phyloP scores from a whole-genome alignment of 345 rosid species.

The Pistacia atlantica region DNA sequence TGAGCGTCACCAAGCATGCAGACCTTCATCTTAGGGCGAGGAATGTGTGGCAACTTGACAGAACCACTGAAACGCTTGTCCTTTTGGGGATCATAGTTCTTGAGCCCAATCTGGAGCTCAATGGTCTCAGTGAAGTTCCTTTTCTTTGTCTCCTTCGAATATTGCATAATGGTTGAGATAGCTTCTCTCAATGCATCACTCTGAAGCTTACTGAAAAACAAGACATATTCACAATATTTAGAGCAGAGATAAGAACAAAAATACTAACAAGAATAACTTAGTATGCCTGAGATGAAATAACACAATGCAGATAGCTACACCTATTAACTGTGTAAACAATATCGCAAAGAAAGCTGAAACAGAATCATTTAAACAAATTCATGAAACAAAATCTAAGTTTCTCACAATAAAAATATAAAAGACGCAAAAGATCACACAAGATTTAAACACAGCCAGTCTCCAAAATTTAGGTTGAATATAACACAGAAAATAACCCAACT shows the following conservation, averaged over 20 bases:
- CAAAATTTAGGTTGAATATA: too few species aligned
- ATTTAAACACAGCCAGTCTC: too few species aligned
- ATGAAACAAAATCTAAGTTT: too few species aligned
- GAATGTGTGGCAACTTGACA: conserved; percentile 88
- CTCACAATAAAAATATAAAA: too few species aligned
- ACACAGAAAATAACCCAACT: too few species aligned
- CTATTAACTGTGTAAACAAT: too few species aligned
- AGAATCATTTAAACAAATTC: too few species aligned
- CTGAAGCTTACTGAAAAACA: conserved; percentile 79
- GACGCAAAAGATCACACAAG: too few species aligned
- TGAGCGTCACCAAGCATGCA: conserved; percentile 99
- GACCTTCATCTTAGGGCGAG: conserved; percentile 90
- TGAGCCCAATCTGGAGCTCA: conserved; percentile 93
- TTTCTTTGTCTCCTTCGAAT: conserved; percentile 57
- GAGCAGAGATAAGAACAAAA: not conserved
- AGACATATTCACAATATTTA: not conserved
- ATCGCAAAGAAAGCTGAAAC: too few species aligned
- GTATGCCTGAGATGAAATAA: not conserved
- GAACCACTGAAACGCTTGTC: conserved; percentile 96
- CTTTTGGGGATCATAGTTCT: conserved; percentile 94
- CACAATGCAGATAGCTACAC: not conserved
- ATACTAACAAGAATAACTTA: not conserved
- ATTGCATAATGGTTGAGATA: conserved; percentile 49
- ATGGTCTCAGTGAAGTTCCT: conserved; percentile 86
- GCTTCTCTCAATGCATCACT: conserved; percentile 90